Conservation (phyloP, 805 yeast genomes). For the Citeromyces matritensis region DNA sequence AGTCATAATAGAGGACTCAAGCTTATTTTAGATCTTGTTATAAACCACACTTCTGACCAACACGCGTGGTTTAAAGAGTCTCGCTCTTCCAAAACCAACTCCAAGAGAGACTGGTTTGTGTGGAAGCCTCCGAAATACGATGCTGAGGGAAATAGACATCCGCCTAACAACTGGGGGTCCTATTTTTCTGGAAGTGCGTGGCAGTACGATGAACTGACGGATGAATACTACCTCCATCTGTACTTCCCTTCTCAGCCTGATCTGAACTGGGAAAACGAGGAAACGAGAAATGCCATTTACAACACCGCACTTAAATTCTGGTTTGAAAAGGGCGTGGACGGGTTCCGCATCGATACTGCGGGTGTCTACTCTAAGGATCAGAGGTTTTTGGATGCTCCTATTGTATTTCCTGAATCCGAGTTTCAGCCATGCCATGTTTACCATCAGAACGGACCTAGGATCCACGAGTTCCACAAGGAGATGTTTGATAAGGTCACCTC, state of each 20-base stretch:
- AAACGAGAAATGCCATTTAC: slow-evolving; percentile 21
- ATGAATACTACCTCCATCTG: slow-evolving; percentile 38
- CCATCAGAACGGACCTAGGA: slow-evolving; percentile 33
- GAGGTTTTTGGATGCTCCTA: slow-evolving; percentile 31
- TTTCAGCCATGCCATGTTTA: slow-evolving; percentile 21
- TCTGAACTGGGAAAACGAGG: slow-evolving; percentile 44
- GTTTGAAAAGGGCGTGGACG: slow-evolving; percentile 42
- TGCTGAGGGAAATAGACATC: slow-evolving; percentile 28
- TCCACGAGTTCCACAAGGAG: slow-evolving; percentile 43
- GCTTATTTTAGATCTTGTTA: slow-evolving; percentile 37
- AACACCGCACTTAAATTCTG: slow-evolving; percentile 33
- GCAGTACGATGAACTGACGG: slow-evolving; percentile 36
- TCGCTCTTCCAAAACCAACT: slow-evolving; percentile 29
- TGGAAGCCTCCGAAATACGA: slow-evolving; percentile 38
- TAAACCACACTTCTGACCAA: slow-evolving; percentile 41
- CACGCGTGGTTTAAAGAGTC: slow-evolving; percentile 48
- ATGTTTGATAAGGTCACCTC: slow-evolving; percentile 25
- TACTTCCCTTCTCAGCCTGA: slow-evolving; percentile 44
- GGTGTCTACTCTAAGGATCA: slow-evolving; percentile 33
- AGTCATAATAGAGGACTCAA: slow-evolving; percentile 33
- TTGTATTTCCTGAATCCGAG: slow-evolving; percentile 21
- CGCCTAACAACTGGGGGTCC: slow-evolving; percentile 44
- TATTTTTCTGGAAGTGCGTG: slow-evolving; percentile 41
- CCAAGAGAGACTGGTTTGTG: slow-evolving; percentile 47
- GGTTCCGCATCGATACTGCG: slow-evolving; percentile 44